Conservation (phyloP, 192 early-diverging fungal genomes). For the Piromyces sp. region DNA sequence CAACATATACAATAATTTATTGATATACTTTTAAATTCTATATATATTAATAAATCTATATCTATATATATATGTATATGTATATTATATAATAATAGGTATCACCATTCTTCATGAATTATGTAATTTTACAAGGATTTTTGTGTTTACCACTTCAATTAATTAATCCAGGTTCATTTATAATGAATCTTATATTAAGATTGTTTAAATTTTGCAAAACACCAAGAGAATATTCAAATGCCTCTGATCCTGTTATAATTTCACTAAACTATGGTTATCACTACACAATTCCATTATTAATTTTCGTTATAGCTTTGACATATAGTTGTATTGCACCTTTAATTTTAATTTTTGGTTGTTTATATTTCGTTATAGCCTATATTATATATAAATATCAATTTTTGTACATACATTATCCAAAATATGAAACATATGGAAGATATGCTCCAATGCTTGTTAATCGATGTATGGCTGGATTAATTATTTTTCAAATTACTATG, state of each 20-base stretch:
- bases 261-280: conserved; percentile 49
- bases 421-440: conserved; percentile 35
- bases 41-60: no score
- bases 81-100: conserved; percentile 10
- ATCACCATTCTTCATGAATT: conserved; percentile 64
- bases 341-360: conserved; percentile 46
- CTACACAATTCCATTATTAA: conserved; percentile 49
- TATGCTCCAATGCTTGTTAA: conserved; percentile 31
- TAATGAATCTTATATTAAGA: conserved; percentile 29
- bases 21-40: no score
- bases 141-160: conserved; percentile 51
- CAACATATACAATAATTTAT: no score
- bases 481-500: conserved; percentile 39
- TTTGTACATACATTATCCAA: conserved; percentile 28
- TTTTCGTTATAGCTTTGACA: conserved; percentile 52
- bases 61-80: no score
- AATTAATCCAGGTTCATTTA: conserved; percentile 42
- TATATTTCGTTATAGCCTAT: conserved; percentile 49
- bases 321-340: conserved; percentile 61
- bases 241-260: conserved; percentile 36
- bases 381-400: conserved; percentile 59
- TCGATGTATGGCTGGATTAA: conserved; percentile 32
- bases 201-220: conserved; percentile 46
- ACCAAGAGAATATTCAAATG: conserved; percentile 60
- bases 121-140: conserved; percentile 52